Conservation (phyloP, 352 stramenopile species). For the Globisporangium uncinulatum region DNA sequence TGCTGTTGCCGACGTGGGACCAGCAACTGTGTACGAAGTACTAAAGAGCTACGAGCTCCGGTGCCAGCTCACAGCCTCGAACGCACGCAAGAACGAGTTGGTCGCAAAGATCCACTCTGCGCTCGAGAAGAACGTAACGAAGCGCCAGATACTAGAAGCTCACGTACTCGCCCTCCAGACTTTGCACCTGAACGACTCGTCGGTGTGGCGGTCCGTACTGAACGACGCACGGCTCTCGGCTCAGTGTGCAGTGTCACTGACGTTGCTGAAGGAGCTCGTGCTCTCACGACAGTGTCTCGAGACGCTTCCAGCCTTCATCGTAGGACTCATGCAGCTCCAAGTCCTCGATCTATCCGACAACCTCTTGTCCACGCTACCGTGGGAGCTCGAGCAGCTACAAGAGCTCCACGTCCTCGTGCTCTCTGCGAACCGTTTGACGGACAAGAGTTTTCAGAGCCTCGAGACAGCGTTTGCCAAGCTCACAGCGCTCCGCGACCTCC, state of each 20-base stretch:
- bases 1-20: neutral
- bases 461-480: constrained; percentile 4
- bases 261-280: constrained; percentile 12
- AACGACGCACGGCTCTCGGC: neutral
- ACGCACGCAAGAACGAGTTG: constrained; percentile 20
- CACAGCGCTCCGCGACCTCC: constrained; percentile 18
- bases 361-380: constrained; percentile 12
- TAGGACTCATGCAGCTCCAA: constrained; percentile 14
- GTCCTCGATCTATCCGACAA: constrained; percentile 35
- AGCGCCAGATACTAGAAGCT: neutral
- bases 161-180: constrained; percentile 8
- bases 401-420: constrained; percentile 16
- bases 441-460: constrained; percentile 13
- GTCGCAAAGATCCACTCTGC: constrained; percentile 33
- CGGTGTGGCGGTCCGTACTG: constrained; percentile 5
- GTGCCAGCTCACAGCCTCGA: constrained; percentile 15
- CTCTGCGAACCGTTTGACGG: constrained; percentile 10
- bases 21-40: constrained; percentile 6
- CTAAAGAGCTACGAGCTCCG: constrained; percentile 25
- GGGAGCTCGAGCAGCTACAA: constrained; percentile 16
- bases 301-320: constrained; percentile 20
- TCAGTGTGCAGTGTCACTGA: constrained; percentile 4
- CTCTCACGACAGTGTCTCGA: constrained; percentile 16
- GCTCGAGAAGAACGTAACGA: constrained; percentile 9
- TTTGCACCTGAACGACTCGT: constrained; percentile 13